Conservation (phyloP, 2,329 filamentous ascomycete species). For the Hirsutella thompsonii region DNA sequence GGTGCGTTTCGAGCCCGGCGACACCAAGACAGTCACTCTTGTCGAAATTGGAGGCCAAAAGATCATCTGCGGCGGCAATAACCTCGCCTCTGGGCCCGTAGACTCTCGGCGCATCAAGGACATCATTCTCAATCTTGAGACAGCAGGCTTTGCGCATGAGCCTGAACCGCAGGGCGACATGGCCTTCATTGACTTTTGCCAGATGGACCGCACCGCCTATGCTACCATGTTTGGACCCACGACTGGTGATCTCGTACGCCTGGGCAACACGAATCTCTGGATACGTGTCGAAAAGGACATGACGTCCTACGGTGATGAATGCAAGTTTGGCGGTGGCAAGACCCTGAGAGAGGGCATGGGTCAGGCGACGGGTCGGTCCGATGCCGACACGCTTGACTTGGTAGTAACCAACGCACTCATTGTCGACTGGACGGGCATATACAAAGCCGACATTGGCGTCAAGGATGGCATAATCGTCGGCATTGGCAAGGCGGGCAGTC, state of each 20-base stretch:
- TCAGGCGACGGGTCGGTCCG: constrained; percentile 65
- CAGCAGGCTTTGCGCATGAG: constrained; percentile 65
- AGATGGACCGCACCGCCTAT: constrained; percentile 70
- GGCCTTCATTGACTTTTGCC: constrained; percentile 44
- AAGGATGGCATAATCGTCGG: constrained; percentile 76
- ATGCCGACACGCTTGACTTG: constrained; percentile 64
- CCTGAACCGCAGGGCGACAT: constrained; percentile 48
- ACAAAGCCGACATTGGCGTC: constrained; percentile 92
- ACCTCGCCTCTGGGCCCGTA: constrained; percentile 59
- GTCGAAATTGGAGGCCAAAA: constrained; percentile 77
- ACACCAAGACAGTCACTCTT: constrained; percentile 77
- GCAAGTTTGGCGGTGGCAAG: constrained; percentile 90
- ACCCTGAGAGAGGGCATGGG: constrained; percentile 92
- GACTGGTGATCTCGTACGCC: constrained; percentile 68
- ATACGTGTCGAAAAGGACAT: constrained; percentile 78
- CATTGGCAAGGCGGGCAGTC: constrained; percentile 91
- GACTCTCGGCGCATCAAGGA: constrained; percentile 49
- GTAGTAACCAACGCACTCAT: constrained; percentile 85
- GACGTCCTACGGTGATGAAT: constrained; percentile 83
- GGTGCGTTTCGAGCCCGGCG: constrained; percentile 86
- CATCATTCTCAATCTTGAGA: constrained; percentile 54
- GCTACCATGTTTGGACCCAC: constrained; percentile 87
- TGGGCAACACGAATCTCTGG: constrained; percentile 82
- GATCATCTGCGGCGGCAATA: constrained; percentile 76
- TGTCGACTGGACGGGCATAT: constrained; percentile 84